A percentile compares a stretch with the other conserved stretches of the same genome.
Conservation (phyloP, 768 basidiomycete genomes). For the Pleurotus sapidus region DNA sequence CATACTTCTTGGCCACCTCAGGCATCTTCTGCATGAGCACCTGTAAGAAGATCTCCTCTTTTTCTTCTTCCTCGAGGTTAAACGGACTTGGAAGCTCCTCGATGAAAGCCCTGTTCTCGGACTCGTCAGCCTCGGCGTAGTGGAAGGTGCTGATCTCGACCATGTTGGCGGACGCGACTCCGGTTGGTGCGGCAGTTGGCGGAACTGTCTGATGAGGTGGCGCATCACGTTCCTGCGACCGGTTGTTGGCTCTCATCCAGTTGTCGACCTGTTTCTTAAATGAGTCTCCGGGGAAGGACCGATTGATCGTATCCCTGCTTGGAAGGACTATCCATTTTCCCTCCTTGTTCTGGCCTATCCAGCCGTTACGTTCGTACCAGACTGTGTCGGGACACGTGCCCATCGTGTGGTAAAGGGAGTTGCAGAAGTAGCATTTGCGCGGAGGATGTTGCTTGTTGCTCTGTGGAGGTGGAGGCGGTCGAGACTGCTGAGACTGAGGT, state of each 20-base stretch:
- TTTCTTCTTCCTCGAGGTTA: neutral
- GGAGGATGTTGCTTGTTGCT: neutral
- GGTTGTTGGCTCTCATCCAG: neutral
- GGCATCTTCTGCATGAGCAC: neutral
- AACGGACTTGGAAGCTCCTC: neutral
- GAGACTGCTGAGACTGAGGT: neutral
- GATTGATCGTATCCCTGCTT: neutral
- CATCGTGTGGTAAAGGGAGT: neutral
- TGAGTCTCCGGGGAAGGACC: neutral
- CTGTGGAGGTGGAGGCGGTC: neutral
- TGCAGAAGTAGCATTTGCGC: neutral
- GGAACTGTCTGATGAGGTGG: neutral
- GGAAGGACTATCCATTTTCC: neutral
- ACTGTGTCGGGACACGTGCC: neutral
- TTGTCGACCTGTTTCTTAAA: neutral
- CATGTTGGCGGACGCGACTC: neutral
- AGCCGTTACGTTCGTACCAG: neutral
- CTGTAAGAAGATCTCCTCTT: neutral
- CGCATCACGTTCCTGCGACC: too few species aligned
- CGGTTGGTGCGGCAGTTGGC: neutral
- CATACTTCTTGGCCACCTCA: neutral
- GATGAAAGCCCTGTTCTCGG: neutral
- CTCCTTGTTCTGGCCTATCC: neutral
- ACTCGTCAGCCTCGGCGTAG: too few species aligned
- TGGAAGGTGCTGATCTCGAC: neutral